Base-by-base conservation (phyloP, 2,329 filamentous ascomycete genomes). In the Exophiala alcalophila region DNA sequence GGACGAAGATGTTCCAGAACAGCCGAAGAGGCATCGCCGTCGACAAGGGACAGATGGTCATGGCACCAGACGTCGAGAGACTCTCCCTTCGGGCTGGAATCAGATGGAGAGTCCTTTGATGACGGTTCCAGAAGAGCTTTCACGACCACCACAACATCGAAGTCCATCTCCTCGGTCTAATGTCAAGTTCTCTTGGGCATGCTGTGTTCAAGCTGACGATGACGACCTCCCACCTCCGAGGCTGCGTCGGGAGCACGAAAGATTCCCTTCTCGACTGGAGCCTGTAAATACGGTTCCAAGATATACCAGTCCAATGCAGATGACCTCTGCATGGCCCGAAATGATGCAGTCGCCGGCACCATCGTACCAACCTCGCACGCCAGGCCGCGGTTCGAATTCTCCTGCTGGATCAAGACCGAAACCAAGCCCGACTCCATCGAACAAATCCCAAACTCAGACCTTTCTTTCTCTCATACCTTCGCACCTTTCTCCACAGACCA, bases 391-490 rank as follows among this genome's bases (percentile, higher is more conserved):
- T n/a, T n/a, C n/a, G n/a, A n/a, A n/a, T n/a, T n/a, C n/a, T n/a
- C n/a, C n/a, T n/a, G n/a, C n/a, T n/a, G n/a, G n/a, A n/a, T n/a
- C n/a, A n/a, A n/a, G n/a, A n/a, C 44, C 51, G 11, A 24, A 39
- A 23, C 39, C 51, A n/a, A 55, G 54, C 33, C 30, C 52, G 14
- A 36, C 48, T 25, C 31, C 47, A 21, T 53, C 57, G 9, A 39
- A 56, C 11, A 53, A 59, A 21, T 66, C 67, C 4, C 61, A 68
- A 35, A 75, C 68, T 2, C 58, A 65, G 14, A 59, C 62, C 8
- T 62, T 83, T 27, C 68, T 86, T 2, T 76, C 78, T 3, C 74
- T 88, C 47, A 89, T 96, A 28, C 88, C 87, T 0, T 63, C 74
- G 6, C 67, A 73, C 2, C 70, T 87, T 4, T 75, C 82, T 2